A percentile compares a stretch with the other conserved stretches of the same genome.
These are phyloP conservation scores for Alternaria sp. DNA, from an alignment of 2,329 filamentous ascomycete genomes.

Conservation along the genomic window DNA sequence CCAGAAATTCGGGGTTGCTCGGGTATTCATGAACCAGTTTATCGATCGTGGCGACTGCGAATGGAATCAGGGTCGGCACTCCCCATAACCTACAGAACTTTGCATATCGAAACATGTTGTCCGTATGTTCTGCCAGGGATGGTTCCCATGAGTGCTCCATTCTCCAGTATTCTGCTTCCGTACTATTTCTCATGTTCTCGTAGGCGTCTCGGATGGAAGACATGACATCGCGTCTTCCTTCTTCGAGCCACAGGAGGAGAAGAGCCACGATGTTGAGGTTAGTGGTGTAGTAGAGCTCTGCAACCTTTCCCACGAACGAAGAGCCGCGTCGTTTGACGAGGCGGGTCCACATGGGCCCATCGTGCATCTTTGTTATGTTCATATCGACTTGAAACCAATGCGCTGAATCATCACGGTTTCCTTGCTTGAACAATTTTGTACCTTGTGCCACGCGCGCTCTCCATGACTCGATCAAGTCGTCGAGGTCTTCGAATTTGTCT, in stretches of 20 bases:
- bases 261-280: neutral
- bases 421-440: too few relatives aligned
- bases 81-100: neutral
- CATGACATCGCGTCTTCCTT: too few relatives aligned
- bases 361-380: too few relatives aligned
- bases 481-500: too few relatives aligned
- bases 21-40: neutral
- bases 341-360: neutral
- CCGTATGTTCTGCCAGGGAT: neutral
- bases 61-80: neutral
- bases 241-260: neutral
- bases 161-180: neutral
- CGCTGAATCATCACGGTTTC: too few relatives aligned
- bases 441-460: too few relatives aligned
- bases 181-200: neutral
- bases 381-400: too few relatives aligned
- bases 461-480: too few relatives aligned
- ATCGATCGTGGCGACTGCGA: neutral
- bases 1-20: neutral
- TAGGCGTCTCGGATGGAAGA: too few relatives aligned
- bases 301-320: neutral
- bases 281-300: neutral
- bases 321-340: neutral
- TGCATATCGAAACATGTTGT: neutral
- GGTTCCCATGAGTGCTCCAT: neutral